Conservation (phyloP, 2,329 filamentous ascomycete species). For the Clonostachys rhizophaga region DNA sequence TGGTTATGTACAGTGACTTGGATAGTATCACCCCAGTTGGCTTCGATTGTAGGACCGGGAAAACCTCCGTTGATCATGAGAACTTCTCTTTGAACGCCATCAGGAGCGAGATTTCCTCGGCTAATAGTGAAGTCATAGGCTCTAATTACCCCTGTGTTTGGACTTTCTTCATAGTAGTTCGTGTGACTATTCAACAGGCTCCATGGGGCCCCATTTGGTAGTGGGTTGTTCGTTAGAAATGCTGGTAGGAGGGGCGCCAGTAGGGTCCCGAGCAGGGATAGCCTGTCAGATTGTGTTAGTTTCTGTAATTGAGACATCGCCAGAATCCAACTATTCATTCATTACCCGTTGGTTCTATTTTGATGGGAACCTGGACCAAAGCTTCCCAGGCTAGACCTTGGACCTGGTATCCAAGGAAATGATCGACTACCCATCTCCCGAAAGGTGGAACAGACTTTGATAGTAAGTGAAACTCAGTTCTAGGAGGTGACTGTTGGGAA, state of each 20-base stretch:
- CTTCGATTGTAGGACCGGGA: slow-evolving; percentile 63
- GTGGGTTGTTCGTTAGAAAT: slow-evolving; percentile 43
- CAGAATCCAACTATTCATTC: neutral
- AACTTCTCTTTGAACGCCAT: slow-evolving; percentile 46
- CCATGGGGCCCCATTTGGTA: slow-evolving; percentile 48
- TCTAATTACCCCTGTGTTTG: slow-evolving; percentile 49
- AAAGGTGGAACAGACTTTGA: too few relatives aligned
- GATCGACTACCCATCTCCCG: too few relatives aligned
- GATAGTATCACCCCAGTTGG: slow-evolving; percentile 58
- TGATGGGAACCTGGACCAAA: slow-evolving; percentile 9
- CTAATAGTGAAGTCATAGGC: slow-evolving; percentile 49
- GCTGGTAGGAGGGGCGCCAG: slow-evolving; percentile 27
- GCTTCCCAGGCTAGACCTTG: too few relatives aligned
- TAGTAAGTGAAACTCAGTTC: too few relatives aligned
- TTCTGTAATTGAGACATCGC: neutral
- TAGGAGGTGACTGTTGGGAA: too few relatives aligned
- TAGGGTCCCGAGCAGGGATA: slow-evolving; percentile 33
- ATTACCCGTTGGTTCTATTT: slow-evolving; percentile 30
- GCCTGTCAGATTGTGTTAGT: slow-evolving; percentile 10
- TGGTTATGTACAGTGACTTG: slow-evolving; percentile 68
- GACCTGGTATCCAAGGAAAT: too few relatives aligned
- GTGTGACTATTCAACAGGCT: slow-evolving; percentile 34
- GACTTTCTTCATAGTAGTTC: slow-evolving; percentile 44
- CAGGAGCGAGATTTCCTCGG: slow-evolving; percentile 44
- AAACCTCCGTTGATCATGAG: slow-evolving; percentile 63